Evolutionary conservation across 495 filamentous ascomycete genomes (phyloP).

Genomic region (Parathielavia hyrcaniae): DNA sequence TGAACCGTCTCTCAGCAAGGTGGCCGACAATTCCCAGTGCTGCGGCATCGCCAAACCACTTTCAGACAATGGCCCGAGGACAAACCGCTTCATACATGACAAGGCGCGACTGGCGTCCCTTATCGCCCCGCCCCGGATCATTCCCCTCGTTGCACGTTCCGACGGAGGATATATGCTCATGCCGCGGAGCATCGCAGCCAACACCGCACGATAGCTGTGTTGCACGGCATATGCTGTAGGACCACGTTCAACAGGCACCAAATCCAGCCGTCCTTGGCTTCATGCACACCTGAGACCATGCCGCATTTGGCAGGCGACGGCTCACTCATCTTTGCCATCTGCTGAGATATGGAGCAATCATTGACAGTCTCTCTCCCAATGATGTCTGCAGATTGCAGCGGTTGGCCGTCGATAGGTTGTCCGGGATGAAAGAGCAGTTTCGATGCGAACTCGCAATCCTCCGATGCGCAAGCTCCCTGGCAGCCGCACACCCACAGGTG

Average conservation of each 20-base stretch:
- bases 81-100: neutral
- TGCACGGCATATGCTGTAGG: constrained; percentile 26
- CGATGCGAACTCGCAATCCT: neutral
- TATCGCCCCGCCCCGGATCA: neutral
- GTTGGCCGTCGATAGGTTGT: constrained; percentile 14
- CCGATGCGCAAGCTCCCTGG: constrained; percentile 6
- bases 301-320: neutral
- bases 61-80: neutral
- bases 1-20: neutral
- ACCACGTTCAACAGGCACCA: constrained; percentile 3
- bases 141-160: neutral
- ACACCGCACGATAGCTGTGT: constrained; percentile 9
- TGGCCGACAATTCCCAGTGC: neutral
- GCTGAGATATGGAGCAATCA: neutral
- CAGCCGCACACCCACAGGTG: constrained; percentile 19
- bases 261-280: neutral
- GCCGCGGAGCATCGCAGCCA: neutral
- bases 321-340: neutral
- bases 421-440: neutral
- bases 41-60: neutral
- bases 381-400: neutral
- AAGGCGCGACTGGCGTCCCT: neutral
- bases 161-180: constrained; percentile 5
- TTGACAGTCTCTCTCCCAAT: neutral
- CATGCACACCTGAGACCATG: neutral